Evolutionary conservation across 2,329 filamentous ascomycete species (phyloP).

Genomic region (Colletotrichum sp.): DNA sequence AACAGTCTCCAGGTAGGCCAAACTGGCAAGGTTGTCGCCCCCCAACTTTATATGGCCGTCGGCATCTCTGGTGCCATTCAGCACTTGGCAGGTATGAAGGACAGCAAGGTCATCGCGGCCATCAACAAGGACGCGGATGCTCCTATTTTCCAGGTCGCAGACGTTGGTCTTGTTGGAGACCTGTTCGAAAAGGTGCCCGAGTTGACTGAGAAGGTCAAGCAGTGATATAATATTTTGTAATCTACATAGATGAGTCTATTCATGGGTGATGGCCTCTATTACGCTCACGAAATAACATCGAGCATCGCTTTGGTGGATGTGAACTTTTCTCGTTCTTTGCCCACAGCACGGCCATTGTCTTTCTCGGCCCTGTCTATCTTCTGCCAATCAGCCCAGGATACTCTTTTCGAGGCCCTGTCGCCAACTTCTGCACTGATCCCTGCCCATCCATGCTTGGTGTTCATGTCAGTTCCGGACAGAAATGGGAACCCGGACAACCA

Average conservation of each 20-base stretch:
- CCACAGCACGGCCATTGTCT: slow-evolving; percentile 65
- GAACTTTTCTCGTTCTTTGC: slow-evolving; percentile 81
- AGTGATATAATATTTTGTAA: not conserved
- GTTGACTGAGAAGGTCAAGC: slow-evolving; percentile 91
- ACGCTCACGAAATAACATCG: slow-evolving; percentile 41
- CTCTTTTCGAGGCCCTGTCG: slow-evolving; percentile 59
- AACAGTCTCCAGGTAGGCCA: slow-evolving; percentile 98
- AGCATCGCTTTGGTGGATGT: slow-evolving; percentile 64
- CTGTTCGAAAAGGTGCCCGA: slow-evolving; percentile 95
- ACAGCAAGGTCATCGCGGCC: slow-evolving; percentile 98
- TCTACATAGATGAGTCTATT: not conserved
- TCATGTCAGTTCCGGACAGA: slow-evolving; percentile 27
- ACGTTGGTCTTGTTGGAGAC: slow-evolving; percentile 94
- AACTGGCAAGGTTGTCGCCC: slow-evolving; percentile 98
- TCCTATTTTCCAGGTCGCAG: slow-evolving; percentile 97
- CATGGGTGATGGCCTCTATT: slow-evolving; percentile 33
- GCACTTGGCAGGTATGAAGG: slow-evolving; percentile 99
- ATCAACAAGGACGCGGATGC: slow-evolving; percentile 99
- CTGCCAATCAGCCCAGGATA: slow-evolving; percentile 86
- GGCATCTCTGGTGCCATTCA: slow-evolving; percentile 98
- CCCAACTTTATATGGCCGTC: slow-evolving; percentile 92
- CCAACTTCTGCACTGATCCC: slow-evolving; percentile 68
- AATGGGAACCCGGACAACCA: slow-evolving; percentile 60
- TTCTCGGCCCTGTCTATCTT: slow-evolving; percentile 83
- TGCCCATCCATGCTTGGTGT: slow-evolving; percentile 70